Evolutionary conservation across 1,139 yeast species (phyloP).

Genomic region (Blastobotrys illinoisensis): DNA sequence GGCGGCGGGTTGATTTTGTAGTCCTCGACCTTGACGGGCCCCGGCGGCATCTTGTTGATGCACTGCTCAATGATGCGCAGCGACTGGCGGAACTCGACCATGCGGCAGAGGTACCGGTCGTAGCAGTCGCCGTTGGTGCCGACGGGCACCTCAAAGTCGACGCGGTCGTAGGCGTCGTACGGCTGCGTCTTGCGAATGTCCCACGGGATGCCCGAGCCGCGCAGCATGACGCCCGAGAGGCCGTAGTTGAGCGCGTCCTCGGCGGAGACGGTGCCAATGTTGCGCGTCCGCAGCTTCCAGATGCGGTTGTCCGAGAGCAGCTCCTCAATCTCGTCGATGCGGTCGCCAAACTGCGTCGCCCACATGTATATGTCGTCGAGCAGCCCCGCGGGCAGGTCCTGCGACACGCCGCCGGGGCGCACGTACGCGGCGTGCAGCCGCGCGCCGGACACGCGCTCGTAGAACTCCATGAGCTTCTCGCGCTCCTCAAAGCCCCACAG

Average conservation of each 20-base stretch:
- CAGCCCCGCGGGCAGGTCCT: constrained; percentile 80
- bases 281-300: constrained; percentile 85
- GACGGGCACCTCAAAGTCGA: constrained; percentile 82
- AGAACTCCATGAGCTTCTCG: constrained; percentile 89
- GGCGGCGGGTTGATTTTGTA: constrained; percentile 83
- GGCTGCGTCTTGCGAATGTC: constrained; percentile 86
- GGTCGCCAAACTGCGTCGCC: constrained; percentile 94
- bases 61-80: constrained; percentile 86
- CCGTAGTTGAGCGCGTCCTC: constrained; percentile 83
- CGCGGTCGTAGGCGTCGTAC: constrained; percentile 82
- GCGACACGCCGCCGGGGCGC: constrained; percentile 91
- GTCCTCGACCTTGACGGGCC: constrained; percentile 89
- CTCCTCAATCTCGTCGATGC: constrained; percentile 87
- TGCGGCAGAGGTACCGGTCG: constrained; percentile 81
- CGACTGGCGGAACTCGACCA: constrained; percentile 91
- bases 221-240: constrained; percentile 81
- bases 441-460: constrained; percentile 88
- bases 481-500: constrained; percentile 94
- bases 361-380: constrained; percentile 91
- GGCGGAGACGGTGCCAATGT: constrained; percentile 75
- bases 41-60: constrained; percentile 86
- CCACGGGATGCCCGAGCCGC: constrained; percentile 87
- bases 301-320: constrained; percentile 85
- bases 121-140: constrained; percentile 88
- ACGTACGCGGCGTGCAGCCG: constrained; percentile 84